Percentiles rank a stretch among this genome's conserved stretches.
These are phyloP conservation scores for Tarenaya hassleriana DNA, from an alignment of 345 rosid genomes.

Conservation along the genomic window DNA sequence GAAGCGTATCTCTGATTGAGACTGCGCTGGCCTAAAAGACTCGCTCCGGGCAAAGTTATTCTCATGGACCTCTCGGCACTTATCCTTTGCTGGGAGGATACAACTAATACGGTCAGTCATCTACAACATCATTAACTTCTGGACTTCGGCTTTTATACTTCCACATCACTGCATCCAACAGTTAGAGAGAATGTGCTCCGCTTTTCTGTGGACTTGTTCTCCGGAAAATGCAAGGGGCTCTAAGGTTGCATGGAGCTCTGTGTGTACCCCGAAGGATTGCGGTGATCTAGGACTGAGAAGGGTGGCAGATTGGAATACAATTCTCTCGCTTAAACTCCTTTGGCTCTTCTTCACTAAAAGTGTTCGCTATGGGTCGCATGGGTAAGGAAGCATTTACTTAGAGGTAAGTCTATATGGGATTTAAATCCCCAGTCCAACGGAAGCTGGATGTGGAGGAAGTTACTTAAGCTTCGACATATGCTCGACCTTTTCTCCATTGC, in stretches of 20 bases:
- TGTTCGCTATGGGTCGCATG: no score
- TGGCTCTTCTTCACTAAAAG: no score
- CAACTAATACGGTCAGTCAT: background rate
- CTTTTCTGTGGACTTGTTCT: background rate
- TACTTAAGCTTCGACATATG: no score
- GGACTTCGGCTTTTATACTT: background rate
- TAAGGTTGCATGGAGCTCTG: background rate
- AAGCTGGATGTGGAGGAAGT: no score
- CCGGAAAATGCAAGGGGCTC: background rate
- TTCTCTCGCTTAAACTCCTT: no score
- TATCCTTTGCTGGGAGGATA: no score
- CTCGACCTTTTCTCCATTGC: no score
- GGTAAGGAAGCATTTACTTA: no score
- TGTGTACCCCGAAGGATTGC: background rate
- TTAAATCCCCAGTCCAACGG: no score
- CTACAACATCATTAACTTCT: background rate
- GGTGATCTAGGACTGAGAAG: background rate
- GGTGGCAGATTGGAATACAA: no score
- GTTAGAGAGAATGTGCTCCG: background rate
- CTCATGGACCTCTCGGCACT: background rate
- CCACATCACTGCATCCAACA: background rate
- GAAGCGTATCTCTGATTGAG: background rate
- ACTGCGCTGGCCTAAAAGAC: no score
- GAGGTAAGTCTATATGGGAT: no score
- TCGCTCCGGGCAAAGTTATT: background rate